Percentiles rank a stretch among this genome's conserved stretches.
Conservation (phyloP, 1,284 basidiomycete species). For the Ceraceosorus bombacis region DNA sequence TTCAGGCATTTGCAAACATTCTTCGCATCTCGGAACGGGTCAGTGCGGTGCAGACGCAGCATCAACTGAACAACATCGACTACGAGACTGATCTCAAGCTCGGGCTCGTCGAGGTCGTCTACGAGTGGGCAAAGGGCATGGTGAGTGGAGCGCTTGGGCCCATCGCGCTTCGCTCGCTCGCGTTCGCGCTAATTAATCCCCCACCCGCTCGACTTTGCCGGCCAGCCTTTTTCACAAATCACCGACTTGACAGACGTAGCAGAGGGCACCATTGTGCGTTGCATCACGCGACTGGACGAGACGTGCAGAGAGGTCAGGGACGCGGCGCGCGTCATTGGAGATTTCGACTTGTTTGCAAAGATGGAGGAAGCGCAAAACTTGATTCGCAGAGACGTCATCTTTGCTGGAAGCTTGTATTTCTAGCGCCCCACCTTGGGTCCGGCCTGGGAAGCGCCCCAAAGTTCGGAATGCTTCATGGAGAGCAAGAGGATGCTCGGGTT, state of each 20-base stretch:
- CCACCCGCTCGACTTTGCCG: not conserved
- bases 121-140: slow-evolving; percentile 98
- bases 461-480: too few species aligned
- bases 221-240: slow-evolving; percentile 87
- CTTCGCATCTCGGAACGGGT: slow-evolving; percentile 75
- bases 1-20: slow-evolving; percentile 67
- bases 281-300: slow-evolving; percentile 91
- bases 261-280: slow-evolving; percentile 92
- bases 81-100: slow-evolving; percentile 26
- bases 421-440: slow-evolving; percentile 6
- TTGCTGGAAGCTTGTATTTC: slow-evolving; percentile 44
- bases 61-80: slow-evolving; percentile 54
- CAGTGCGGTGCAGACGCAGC: slow-evolving; percentile 65
- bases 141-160: slow-evolving; percentile 52
- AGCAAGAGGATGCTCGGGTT: too few species aligned
- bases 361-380: slow-evolving; percentile 91
- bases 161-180: not conserved
- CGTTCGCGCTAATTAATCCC: not conserved
- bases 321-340: slow-evolving; percentile 93
- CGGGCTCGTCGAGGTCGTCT: slow-evolving; percentile 87
- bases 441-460: too few species aligned
- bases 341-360: slow-evolving; percentile 88
- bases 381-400: slow-evolving; percentile 55
- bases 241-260: slow-evolving; percentile 85
- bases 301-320: slow-evolving; percentile 94